Percentiles rank a stretch among this genome's conserved stretches.
These are phyloP conservation scores for Ustilago nuda DNA, from an alignment of 1,284 basidiomycete genomes.

Conservation along the genomic window DNA sequence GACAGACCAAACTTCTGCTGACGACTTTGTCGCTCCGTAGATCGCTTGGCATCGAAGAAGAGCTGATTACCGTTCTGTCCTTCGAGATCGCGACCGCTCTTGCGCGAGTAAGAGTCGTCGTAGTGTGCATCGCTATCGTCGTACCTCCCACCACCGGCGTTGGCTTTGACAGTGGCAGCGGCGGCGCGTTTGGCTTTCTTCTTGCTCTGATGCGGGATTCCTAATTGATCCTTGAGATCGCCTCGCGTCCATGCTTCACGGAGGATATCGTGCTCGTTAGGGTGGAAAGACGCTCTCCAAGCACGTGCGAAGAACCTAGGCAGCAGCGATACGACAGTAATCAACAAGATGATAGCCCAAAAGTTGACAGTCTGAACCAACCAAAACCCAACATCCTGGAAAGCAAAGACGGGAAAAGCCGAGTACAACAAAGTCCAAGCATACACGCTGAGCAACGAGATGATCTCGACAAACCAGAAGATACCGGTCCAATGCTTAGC, in stretches of 20 bases:
- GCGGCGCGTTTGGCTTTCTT: conserved; percentile 34
- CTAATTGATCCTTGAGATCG: conserved; percentile 60
- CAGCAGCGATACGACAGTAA: conserved; percentile 56
- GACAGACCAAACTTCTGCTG: conserved; percentile 27
- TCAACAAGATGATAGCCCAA: conserved; percentile 57
- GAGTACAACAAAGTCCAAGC: conserved; percentile 62
- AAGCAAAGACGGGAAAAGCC: conserved; percentile 50
- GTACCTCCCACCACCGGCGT: background rate
- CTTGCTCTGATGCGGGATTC: conserved; percentile 40
- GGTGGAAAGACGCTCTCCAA: conserved; percentile 54
- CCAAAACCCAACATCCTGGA: conserved; percentile 53
- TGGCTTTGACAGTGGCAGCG: conserved; percentile 9
- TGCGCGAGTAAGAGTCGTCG: conserved; percentile 18
- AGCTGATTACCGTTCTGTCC: conserved; percentile 29
- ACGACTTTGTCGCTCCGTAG: conserved; percentile 28
- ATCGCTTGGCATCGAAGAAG: conserved; percentile 40
- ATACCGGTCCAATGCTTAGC: conserved; percentile 56
- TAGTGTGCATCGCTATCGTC: conserved; percentile 9
- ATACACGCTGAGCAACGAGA: conserved; percentile 61
- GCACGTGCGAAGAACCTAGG: conserved; percentile 59
- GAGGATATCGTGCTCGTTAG: conserved; percentile 61
- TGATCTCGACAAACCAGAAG: conserved; percentile 59
- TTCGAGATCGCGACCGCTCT: conserved; percentile 38
- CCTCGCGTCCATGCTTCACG: conserved; percentile 62
- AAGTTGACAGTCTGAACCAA: conserved; percentile 59